Conservation (phyloP, 148 eudicot genomes). For the Vaccinium darrowii region DNA sequence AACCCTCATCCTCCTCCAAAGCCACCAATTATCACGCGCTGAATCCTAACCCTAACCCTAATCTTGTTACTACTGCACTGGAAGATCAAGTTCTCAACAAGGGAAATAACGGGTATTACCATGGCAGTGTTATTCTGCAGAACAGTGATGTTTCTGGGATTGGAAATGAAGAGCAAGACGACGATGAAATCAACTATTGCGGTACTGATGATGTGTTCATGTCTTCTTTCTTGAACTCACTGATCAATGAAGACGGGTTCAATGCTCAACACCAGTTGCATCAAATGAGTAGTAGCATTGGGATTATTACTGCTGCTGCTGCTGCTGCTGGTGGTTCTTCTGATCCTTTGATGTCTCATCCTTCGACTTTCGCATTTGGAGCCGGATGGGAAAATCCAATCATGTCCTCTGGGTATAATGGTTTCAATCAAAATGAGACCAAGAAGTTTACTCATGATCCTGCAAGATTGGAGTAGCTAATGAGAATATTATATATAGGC, state of each 20-base stretch:
- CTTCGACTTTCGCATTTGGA: conserved; percentile 16
- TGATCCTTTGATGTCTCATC: conserved; percentile 23
- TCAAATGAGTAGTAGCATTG: conserved; percentile 1
- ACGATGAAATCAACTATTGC: conserved; percentile 16
- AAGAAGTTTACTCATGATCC: conserved; percentile 4
- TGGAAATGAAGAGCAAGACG: conserved; percentile 4
- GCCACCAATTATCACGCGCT: not conserved
- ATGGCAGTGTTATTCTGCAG: conserved; percentile 10
- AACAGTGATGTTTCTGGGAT: conserved; percentile 11
- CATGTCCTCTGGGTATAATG: conserved; percentile 18
- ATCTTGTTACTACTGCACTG: not conserved
- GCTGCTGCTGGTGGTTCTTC: not conserved
- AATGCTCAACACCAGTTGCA: conserved; percentile 21
- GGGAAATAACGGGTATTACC: conserved; percentile 13
- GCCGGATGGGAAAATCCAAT: conserved; percentile 37
- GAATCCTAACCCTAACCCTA: conserved; percentile 7
- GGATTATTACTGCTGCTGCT: conserved; percentile 5
- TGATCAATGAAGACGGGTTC: conserved; percentile 44
- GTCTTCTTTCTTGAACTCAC: conserved; percentile 51
- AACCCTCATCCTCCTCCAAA: conserved; percentile 16
- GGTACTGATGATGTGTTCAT: conserved; percentile 30
- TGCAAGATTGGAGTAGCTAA: not conserved
- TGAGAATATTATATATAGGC: not conserved
- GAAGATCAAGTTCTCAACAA: not conserved
- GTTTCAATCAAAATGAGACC: conserved; percentile 17